phyloP scores from a whole-genome alignment of 805 yeast species.

The Saccharomycopsis sp. region DNA sequence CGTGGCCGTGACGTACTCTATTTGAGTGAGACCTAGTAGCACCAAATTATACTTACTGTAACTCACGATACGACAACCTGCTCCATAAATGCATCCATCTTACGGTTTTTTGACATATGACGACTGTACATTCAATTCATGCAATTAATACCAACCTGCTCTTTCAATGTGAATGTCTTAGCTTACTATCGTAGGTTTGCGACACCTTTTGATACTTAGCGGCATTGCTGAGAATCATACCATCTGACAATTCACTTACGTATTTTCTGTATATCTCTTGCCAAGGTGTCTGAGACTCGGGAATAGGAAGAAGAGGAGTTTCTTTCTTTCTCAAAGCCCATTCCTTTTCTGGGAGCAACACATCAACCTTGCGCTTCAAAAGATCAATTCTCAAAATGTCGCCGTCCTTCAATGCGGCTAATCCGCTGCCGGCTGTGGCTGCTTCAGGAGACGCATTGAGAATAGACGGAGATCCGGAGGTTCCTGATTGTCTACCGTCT shows the following conservation, averaged over 20 bases:
- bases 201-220: constrained; percentile 25
- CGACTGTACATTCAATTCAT: no score
- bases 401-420: constrained; percentile 24
- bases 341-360: constrained; percentile 22
- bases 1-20: no score
- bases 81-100: no score
- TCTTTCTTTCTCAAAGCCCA: constrained; percentile 19
- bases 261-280: constrained; percentile 26
- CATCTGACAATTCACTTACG: constrained; percentile 24
- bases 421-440: constrained; percentile 23
- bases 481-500: constrained; percentile 27
- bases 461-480: constrained; percentile 26
- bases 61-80: no score
- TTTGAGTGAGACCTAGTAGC: no score
- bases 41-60: no score
- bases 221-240: constrained; percentile 26
- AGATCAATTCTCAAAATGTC: constrained; percentile 24
- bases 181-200: constrained; percentile 13
- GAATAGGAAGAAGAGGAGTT: constrained; percentile 17
- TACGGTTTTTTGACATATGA: no score
- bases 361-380: constrained; percentile 22
- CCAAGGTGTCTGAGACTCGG: constrained; percentile 27
- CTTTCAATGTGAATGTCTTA: constrained; percentile 24
- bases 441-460: constrained; percentile 26
- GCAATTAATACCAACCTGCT: no score